Percentiles rank a stretch among this genome's conserved stretches.
Evolutionary conservation across 2,329 filamentous ascomycete genomes (phyloP).

Genomic region (Sporothrix schenckii): DNA sequence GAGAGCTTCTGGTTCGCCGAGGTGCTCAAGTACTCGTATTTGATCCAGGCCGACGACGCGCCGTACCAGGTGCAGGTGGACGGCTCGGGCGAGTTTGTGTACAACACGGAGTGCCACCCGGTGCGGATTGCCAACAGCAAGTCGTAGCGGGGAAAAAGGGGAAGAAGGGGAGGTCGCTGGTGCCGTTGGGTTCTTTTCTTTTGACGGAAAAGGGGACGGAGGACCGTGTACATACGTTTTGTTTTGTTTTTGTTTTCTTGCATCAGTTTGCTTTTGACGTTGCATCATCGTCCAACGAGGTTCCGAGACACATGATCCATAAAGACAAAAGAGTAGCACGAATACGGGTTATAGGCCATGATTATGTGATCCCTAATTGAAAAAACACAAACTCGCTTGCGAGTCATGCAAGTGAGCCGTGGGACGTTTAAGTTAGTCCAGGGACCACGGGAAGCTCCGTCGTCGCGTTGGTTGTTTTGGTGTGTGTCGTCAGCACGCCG

Average conservation of each 20-base stretch:
- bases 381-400: background rate
- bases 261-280: background rate
- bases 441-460: conserved; percentile 12
- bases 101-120: conserved; percentile 56
- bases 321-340: background rate
- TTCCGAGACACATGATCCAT: background rate
- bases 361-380: background rate
- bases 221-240: conserved; percentile 8
- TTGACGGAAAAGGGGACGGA: background rate
- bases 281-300: background rate
- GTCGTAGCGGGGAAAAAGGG: background rate
- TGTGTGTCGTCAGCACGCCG: background rate
- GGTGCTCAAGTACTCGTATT: conserved; percentile 80
- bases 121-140: conserved; percentile 27
- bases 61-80: conserved; percentile 53
- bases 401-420: background rate
- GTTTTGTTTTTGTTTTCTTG: background rate
- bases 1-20: conserved; percentile 90
- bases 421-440: background rate
- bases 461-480: background rate
- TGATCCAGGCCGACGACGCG: conserved; percentile 68
- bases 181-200: no score
- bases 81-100: conserved; percentile 53
- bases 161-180: background rate
- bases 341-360: background rate